Percentiles rank a stretch among this genome's conserved stretches.
Evolutionary conservation across 108 stramenopile species (phyloP).

Genomic region (Pseudonitzschia pungens): DNA sequence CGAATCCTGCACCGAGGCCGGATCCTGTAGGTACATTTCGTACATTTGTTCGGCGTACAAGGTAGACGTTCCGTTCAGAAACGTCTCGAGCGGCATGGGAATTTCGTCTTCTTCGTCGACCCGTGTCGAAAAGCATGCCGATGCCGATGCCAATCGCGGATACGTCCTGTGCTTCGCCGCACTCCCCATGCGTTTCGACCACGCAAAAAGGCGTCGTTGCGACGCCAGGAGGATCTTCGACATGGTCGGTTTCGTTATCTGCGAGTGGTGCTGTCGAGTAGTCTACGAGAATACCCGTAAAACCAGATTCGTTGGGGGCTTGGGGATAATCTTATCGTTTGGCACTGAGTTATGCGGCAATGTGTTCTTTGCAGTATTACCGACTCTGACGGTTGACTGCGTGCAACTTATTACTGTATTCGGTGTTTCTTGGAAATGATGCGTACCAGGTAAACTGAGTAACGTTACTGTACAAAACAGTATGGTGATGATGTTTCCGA

Average conservation of each 20-base stretch:
- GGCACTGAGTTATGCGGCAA: too few species aligned
- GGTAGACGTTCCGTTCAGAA: slow-evolving; percentile 68
- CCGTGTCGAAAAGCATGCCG: slow-evolving; percentile 7
- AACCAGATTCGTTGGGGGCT: too few species aligned
- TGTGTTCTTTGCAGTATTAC: too few species aligned
- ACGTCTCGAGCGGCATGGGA: slow-evolving; percentile 44
- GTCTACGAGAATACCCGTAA: too few species aligned
- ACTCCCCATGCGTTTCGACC: not conserved
- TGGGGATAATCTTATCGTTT: too few species aligned
- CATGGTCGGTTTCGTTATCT: not conserved
- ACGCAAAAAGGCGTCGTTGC: slow-evolving; percentile 18
- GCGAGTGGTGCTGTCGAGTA: too few species aligned
- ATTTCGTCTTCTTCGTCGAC: slow-evolving; percentile 6
- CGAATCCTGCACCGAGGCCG: slow-evolving; percentile 64
- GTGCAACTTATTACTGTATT: too few species aligned
- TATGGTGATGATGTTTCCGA: too few species aligned
- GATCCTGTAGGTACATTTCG: slow-evolving; percentile 68
- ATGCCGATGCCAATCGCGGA: not conserved
- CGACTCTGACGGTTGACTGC: too few species aligned
- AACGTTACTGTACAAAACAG: too few species aligned
- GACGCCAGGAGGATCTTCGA: slow-evolving; percentile 25
- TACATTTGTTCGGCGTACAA: slow-evolving; percentile 90
- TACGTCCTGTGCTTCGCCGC: not conserved
- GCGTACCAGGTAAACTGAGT: too few species aligned
- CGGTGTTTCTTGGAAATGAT: too few species aligned